Conservation (phyloP, 1,139 yeast genomes). For the Yamadazyma atlantica region DNA sequence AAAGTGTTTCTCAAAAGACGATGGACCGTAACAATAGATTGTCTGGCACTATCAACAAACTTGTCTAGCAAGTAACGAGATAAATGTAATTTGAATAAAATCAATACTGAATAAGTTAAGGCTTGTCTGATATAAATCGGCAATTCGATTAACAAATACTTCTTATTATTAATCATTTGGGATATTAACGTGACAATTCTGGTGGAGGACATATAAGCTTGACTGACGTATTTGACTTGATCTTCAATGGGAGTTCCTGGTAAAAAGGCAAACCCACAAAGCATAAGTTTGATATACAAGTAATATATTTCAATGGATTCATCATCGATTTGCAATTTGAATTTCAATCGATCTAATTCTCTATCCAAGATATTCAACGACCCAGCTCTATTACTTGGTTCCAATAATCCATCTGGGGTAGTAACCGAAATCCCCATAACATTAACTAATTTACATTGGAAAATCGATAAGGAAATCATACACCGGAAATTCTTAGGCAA, state of each 20-base stretch:
- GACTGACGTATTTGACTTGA: slow-evolving; percentile 80
- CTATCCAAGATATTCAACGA: slow-evolving; percentile 73
- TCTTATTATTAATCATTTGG: slow-evolving; percentile 54
- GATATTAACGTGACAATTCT: slow-evolving; percentile 78
- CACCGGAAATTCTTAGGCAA: slow-evolving; percentile 75
- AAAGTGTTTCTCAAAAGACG: slow-evolving; percentile 82
- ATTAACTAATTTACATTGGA: slow-evolving; percentile 80
- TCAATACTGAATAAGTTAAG: slow-evolving; percentile 75
- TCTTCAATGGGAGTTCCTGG: slow-evolving; percentile 91
- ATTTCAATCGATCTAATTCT: slow-evolving; percentile 70
- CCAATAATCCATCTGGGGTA: slow-evolving; percentile 86
- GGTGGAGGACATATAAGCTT: slow-evolving; percentile 81
- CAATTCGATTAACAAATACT: slow-evolving; percentile 69
- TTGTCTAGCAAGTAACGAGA: slow-evolving; percentile 75
- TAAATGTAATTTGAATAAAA: slow-evolving; percentile 77
- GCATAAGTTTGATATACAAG: slow-evolving; percentile 74
- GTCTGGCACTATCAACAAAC: slow-evolving; percentile 86
- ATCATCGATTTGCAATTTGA: slow-evolving; percentile 62
- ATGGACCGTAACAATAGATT: slow-evolving; percentile 90
- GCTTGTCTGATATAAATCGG: slow-evolving; percentile 89
- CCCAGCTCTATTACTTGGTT: slow-evolving; percentile 80
- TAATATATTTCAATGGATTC: slow-evolving; percentile 75
- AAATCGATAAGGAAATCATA: slow-evolving; percentile 70
- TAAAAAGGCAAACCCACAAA: slow-evolving; percentile 85
- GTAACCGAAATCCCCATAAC: slow-evolving; percentile 90